Conservation (phyloP, 2,329 filamentous ascomycete genomes). For the Hymenoscyphus infarciens region DNA sequence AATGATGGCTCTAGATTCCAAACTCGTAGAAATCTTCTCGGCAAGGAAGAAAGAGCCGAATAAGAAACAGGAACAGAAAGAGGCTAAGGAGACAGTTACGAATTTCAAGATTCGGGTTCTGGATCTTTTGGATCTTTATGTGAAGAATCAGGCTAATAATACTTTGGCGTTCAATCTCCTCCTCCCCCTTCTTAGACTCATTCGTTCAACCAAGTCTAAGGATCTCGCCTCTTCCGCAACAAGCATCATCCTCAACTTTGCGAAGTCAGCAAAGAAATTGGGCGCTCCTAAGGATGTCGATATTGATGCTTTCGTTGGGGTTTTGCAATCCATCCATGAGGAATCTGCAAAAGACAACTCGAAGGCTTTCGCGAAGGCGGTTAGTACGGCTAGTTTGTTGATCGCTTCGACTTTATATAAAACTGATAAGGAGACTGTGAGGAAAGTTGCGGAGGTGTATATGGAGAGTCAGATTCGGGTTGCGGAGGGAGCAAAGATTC, state of each 20-base stretch:
- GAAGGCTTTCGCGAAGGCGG: slow-evolving; percentile 69
- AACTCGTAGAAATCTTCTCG: slow-evolving; percentile 81
- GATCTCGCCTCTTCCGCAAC: slow-evolving; percentile 70
- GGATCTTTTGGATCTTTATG: slow-evolving; percentile 80
- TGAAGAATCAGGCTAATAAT: slow-evolving; percentile 72
- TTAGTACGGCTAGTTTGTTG: slow-evolving; percentile 68
- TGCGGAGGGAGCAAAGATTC: slow-evolving; percentile 56
- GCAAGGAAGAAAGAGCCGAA: slow-evolving; percentile 63
- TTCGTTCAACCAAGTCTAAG: slow-evolving; percentile 73
- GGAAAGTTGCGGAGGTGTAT: slow-evolving; percentile 61
- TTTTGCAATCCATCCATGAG: slow-evolving; percentile 65
- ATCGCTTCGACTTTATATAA: slow-evolving; percentile 60
- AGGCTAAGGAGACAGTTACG: slow-evolving; percentile 82
- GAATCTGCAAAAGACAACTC: slow-evolving; percentile 61
- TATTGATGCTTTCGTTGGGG: slow-evolving; percentile 40
- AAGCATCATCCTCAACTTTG: slow-evolving; percentile 69
- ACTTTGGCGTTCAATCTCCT: slow-evolving; percentile 66
- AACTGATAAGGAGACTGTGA: slow-evolving; percentile 49
- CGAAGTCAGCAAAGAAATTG: slow-evolving; percentile 59
- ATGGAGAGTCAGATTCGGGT: slow-evolving; percentile 57
- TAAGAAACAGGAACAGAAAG: slow-evolving; percentile 80
- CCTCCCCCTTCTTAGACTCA: slow-evolving; percentile 70
- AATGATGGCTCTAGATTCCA: slow-evolving; percentile 84
- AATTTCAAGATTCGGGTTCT: slow-evolving; percentile 95
- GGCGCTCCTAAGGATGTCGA: slow-evolving; percentile 42